Evolutionary conservation across 2,329 filamentous ascomycete genomes (phyloP).

Genomic region (Grosmannia penicillata): DNA sequence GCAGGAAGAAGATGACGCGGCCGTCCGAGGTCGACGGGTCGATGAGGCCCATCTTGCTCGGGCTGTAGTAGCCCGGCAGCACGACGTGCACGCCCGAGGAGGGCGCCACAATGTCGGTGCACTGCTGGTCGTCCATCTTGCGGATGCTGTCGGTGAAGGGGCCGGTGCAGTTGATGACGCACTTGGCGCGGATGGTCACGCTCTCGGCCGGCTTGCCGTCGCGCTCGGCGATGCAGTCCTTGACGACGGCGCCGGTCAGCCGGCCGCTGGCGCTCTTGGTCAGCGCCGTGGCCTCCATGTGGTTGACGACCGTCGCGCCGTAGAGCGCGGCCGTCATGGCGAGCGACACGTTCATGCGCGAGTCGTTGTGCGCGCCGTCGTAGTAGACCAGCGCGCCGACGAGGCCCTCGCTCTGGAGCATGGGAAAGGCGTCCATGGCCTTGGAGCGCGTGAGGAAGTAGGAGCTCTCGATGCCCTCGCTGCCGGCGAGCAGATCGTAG

Average conservation of each 20-base stretch:
- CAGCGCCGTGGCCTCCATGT: conserved; percentile 62
- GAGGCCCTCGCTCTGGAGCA: conserved; percentile 58
- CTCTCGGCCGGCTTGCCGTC: conserved; percentile 38
- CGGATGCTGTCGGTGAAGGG: conserved; percentile 70
- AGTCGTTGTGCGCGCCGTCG: conserved; percentile 77
- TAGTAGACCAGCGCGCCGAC: conserved; percentile 76
- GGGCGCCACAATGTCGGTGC: conserved; percentile 62
- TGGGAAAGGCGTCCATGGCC: conserved; percentile 63
- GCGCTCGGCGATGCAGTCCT: conserved; percentile 43
- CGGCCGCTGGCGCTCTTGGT: conserved; percentile 56
- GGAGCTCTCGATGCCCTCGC: conserved; percentile 69
- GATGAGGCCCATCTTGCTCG: conserved; percentile 68
- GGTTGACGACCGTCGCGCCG: conserved; percentile 66
- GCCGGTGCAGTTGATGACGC: conserved; percentile 72
- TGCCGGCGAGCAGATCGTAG: conserved; percentile 69
- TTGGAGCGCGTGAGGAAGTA: conserved; percentile 69
- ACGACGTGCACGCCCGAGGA: conserved; percentile 74
- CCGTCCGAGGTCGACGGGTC: conserved; percentile 71
- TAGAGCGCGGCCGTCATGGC: conserved; percentile 70
- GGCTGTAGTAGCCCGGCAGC: conserved; percentile 65
- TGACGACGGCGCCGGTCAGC: conserved; percentile 53
- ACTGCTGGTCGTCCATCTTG: conserved; percentile 60
- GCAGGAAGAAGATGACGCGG: conserved; percentile 78
- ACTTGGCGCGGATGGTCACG: conserved; percentile 62
- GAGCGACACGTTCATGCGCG: conserved; percentile 73